These are phyloP conservation scores for Phytopythium aichiense DNA, from an alignment of 352 stramenopile genomes.

Conservation along the genomic window DNA sequence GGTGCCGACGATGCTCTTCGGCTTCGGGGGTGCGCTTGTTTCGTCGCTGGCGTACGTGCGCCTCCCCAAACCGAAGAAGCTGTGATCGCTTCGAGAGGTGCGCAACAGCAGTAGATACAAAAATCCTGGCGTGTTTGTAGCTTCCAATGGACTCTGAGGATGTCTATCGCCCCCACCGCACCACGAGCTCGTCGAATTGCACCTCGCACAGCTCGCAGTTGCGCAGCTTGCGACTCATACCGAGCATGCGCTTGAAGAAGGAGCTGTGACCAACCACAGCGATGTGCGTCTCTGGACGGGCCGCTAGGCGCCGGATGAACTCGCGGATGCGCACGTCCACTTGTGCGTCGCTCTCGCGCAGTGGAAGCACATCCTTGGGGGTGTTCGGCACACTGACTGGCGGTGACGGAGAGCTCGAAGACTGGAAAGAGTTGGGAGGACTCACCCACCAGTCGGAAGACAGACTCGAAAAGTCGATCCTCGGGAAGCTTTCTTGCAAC, in stretches of 20 bases:
- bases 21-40: slow-evolving; percentile 44
- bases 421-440: slow-evolving; percentile 18
- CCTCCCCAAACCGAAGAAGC: slow-evolving; percentile 21
- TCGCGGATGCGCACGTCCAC: slow-evolving; percentile 62
- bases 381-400: slow-evolving; percentile 21
- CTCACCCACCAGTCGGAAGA: slow-evolving; percentile 66
- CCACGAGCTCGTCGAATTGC: slow-evolving; percentile 21
- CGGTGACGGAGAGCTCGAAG: slow-evolving; percentile 17
- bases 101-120: too few species aligned
- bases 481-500: slow-evolving; percentile 5
- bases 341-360: slow-evolving; percentile 55
- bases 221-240: slow-evolving; percentile 69
- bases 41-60: slow-evolving; percentile 45
- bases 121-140: too few species aligned
- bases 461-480: slow-evolving; percentile 44
- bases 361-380: slow-evolving; percentile 39
- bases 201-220: slow-evolving; percentile 79
- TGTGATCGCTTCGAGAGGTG: not conserved
- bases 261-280: slow-evolving; percentile 78
- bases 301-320: slow-evolving; percentile 50
- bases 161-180: slow-evolving; percentile 7
- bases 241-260: slow-evolving; percentile 84
- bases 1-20: slow-evolving; percentile 68
- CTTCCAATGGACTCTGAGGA: too few species aligned
- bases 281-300: slow-evolving; percentile 65